These are phyloP conservation scores for Syncephalastrum monosporum DNA, from an alignment of 371 early-diverging fungal species.

Conservation along the genomic window DNA sequence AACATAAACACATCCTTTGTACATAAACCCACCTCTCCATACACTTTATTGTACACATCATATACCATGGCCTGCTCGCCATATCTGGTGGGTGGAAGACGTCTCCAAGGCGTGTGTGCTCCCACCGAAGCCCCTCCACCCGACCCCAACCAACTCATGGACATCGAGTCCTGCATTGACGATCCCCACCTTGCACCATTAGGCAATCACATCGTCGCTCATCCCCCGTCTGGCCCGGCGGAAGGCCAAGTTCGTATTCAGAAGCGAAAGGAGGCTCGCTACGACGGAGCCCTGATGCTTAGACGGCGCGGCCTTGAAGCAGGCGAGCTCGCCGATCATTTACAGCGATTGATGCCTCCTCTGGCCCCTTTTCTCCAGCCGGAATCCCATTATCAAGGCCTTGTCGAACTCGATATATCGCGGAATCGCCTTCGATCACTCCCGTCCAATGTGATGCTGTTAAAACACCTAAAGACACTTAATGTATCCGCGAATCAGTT, in stretches of 20 bases:
- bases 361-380: slow-evolving; percentile 30
- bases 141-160: slow-evolving; percentile 29
- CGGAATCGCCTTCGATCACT: slow-evolving; percentile 47
- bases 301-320: slow-evolving; percentile 47
- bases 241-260: slow-evolving; percentile 23
- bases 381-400: slow-evolving; percentile 21
- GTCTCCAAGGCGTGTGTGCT: slow-evolving; percentile 36
- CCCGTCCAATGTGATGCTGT: slow-evolving; percentile 41
- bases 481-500: slow-evolving; percentile 60
- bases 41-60: too few species aligned
- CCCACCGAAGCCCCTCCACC: slow-evolving; percentile 28
- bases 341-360: slow-evolving; percentile 38
- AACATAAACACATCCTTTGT: too few species aligned
- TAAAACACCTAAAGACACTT: slow-evolving; percentile 45
- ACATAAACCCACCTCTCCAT: too few species aligned
- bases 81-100: slow-evolving; percentile 33
- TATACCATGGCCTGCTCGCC: slow-evolving; percentile 7
- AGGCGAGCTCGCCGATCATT: slow-evolving; percentile 36
- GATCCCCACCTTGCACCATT: slow-evolving; percentile 58
- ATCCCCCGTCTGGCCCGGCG: neutral
- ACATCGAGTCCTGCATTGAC: slow-evolving; percentile 65
- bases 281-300: slow-evolving; percentile 39
- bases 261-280: slow-evolving; percentile 12
- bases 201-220: slow-evolving; percentile 43
- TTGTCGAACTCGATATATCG: slow-evolving; percentile 61